These are phyloP conservation scores for Apophysomyces variabilis DNA, from an alignment of 371 early-diverging fungal genomes.

Conservation along the genomic window DNA sequence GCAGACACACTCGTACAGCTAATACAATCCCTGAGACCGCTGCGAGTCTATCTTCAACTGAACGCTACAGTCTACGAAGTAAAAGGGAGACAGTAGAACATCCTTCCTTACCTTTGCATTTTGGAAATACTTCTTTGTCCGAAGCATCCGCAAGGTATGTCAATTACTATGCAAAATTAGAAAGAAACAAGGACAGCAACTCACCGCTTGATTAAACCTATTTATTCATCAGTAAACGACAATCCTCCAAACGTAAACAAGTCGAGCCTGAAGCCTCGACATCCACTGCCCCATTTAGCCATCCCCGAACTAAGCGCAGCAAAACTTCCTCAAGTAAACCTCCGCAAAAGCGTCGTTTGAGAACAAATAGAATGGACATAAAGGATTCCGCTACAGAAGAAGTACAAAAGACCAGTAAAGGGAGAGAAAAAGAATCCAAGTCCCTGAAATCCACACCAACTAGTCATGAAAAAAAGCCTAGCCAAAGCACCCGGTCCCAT, in stretches of 20 bases:
- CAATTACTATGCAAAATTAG: neutral
- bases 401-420: neutral
- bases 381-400: neutral
- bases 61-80: constrained; percentile 18
- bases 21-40: constrained; percentile 12
- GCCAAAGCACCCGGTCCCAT: neutral
- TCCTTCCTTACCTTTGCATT: neutral
- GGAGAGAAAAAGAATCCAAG: constrained; percentile 2
- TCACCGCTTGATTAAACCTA: neutral
- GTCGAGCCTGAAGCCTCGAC: constrained; percentile 6
- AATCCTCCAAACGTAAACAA: constrained; percentile 8
- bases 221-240: neutral
- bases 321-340: neutral
- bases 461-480: neutral
- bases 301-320: constrained; percentile 7
- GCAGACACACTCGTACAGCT: constrained; percentile 12
- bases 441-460: neutral
- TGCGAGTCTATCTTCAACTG: constrained; percentile 14
- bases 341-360: neutral
- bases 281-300: constrained; percentile 3
- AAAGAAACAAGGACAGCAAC: neutral
- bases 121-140: constrained; percentile 1
- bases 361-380: neutral
- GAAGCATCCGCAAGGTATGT: constrained; percentile 1
- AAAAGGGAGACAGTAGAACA: constrained; percentile 4